Conservation (phyloP, 805 yeast genomes). For the Candida adriatica region DNA sequence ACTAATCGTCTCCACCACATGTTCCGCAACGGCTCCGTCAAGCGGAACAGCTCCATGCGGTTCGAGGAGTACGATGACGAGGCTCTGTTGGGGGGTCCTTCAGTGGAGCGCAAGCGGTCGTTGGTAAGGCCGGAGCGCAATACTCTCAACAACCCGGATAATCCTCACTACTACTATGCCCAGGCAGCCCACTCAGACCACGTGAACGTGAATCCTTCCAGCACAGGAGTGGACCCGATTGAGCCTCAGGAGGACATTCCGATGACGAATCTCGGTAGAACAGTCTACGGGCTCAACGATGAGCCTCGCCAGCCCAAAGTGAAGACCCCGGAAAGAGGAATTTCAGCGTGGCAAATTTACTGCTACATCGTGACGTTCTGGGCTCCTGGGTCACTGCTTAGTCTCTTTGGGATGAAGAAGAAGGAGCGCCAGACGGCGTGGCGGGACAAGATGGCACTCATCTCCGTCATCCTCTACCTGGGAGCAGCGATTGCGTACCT, state of each 20-base stretch:
- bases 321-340: slow-evolving; percentile 6
- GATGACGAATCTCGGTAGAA: slow-evolving; percentile 44
- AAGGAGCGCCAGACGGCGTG: slow-evolving; percentile 89
- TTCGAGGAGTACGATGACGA: slow-evolving; percentile 27
- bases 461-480: slow-evolving; percentile 63
- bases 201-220: slow-evolving; percentile 58
- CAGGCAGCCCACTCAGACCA: slow-evolving; percentile 62
- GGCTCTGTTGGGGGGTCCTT: slow-evolving; percentile 24
- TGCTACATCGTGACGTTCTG: slow-evolving; percentile 81
- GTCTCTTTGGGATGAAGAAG: slow-evolving; percentile 68
- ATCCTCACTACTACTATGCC: slow-evolving; percentile 73
- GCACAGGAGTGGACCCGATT: slow-evolving; percentile 65
- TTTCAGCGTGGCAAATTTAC: slow-evolving; percentile 69
- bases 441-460: slow-evolving; percentile 90
- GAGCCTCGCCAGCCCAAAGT: slow-evolving; percentile 32
- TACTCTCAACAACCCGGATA: slow-evolving; percentile 50
- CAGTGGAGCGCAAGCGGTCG: slow-evolving; percentile 46
- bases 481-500: slow-evolving; percentile 80
- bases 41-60: slow-evolving; percentile 16
- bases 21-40: slow-evolving; percentile 17
- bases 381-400: slow-evolving; percentile 76
- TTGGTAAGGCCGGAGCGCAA: slow-evolving; percentile 83
- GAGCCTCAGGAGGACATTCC: slow-evolving; percentile 3
- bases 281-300: slow-evolving; percentile 56
- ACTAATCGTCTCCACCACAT: too few relatives aligned